These are phyloP conservation scores for Volvariella volvacea DNA, from an alignment of 1,284 basidiomycete species.

Conservation along the genomic window DNA sequence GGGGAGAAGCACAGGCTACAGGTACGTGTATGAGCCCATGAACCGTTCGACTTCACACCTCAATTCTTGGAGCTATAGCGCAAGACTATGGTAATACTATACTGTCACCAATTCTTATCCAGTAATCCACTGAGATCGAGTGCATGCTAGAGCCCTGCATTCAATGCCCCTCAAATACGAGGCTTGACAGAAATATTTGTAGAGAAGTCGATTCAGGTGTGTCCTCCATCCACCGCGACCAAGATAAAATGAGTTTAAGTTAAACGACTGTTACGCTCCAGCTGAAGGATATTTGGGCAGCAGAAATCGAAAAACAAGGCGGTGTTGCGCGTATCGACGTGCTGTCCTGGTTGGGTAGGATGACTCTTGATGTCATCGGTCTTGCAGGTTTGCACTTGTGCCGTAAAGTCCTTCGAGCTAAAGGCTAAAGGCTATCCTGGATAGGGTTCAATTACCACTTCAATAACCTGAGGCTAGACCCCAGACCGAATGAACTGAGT, in stretches of 20 bases:
- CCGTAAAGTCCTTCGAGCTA: neutral
- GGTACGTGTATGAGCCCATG: too few species aligned
- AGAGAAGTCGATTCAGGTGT: slow-evolving; percentile 42
- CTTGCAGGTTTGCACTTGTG: too few species aligned
- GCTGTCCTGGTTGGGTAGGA: slow-evolving; percentile 45
- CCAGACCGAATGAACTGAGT: slow-evolving; percentile 37
- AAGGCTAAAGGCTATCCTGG: neutral
- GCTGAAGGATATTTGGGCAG: slow-evolving; percentile 41
- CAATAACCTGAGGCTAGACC: slow-evolving; percentile 34
- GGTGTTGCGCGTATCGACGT: slow-evolving; percentile 36
- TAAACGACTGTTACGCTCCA: slow-evolving; percentile 16
- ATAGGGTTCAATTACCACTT: slow-evolving; percentile 66
- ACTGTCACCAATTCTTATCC: neutral
- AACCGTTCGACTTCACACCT: neutral
- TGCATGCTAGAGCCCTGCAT: slow-evolving; percentile 59
- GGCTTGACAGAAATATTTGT: slow-evolving; percentile 49
- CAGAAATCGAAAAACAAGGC: slow-evolving; percentile 21
- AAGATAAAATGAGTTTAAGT: too few species aligned
- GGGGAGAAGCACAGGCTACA: slow-evolving; percentile 43
- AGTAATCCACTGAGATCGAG: neutral
- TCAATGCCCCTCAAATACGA: slow-evolving; percentile 47
- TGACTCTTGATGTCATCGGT: slow-evolving; percentile 66
- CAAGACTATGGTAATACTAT: slow-evolving; percentile 30
- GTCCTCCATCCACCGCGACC: too few species aligned
- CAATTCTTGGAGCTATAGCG: slow-evolving; percentile 21